These are phyloP conservation scores for Puccinia triticina DNA, from an alignment of 1,284 basidiomycete genomes.

Conservation along the genomic window DNA sequence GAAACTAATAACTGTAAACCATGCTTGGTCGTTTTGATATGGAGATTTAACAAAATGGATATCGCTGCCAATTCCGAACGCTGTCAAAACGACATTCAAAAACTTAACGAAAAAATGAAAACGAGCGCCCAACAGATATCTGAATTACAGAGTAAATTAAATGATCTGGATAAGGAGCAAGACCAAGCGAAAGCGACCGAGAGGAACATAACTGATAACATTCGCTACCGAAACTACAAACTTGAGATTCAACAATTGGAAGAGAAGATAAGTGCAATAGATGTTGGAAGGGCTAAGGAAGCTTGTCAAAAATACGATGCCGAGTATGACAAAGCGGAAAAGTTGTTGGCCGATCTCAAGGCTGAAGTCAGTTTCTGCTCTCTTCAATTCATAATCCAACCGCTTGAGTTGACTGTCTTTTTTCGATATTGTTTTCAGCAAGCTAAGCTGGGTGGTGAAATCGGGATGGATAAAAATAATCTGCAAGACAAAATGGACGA, in stretches of 20 bases:
- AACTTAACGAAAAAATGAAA: conserved; percentile 29
- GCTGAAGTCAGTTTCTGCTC: conserved; percentile 66
- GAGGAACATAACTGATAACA: conserved; percentile 79
- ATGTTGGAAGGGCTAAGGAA: conserved; percentile 79
- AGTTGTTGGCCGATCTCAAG: conserved; percentile 63
- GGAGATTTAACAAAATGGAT: conserved; percentile 35
- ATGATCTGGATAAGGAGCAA: conserved; percentile 59
- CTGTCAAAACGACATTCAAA: conserved; percentile 28
- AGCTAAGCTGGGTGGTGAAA: conserved; percentile 77
- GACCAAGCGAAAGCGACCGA: conserved; percentile 60
- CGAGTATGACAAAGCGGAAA: conserved; percentile 72
- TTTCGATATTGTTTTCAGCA: conserved; percentile 66
- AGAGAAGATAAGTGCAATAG: conserved; percentile 72
- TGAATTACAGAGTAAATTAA: conserved; percentile 11
- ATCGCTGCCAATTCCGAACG: conserved; percentile 24
- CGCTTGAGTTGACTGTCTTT: not conserved
- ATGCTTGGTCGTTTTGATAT: conserved; percentile 26
- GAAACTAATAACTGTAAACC: not conserved
- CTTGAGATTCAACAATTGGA: conserved; percentile 72
- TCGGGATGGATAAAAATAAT: conserved; percentile 74
- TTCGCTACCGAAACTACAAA: conserved; percentile 73
- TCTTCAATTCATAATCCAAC: conserved; percentile 2
- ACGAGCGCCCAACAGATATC: conserved; percentile 18
- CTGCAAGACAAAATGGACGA: conserved; percentile 72
- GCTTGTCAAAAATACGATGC: conserved; percentile 80